Conservation (phyloP, 2,329 filamentous ascomycete species). For the Diaporthe citri region DNA sequence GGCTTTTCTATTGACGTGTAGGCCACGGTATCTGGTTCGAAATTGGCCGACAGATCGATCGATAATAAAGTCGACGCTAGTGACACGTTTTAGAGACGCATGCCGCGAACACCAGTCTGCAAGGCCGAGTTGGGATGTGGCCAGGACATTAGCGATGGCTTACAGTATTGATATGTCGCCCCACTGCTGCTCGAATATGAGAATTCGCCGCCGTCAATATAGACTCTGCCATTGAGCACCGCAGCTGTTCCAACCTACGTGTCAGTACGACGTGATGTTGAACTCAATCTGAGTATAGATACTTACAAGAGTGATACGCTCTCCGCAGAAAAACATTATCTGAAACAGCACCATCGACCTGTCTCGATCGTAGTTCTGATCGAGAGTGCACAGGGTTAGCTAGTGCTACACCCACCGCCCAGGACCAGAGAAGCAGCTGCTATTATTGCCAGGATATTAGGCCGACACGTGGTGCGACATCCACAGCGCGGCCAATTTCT, state of each 20-base stretch:
- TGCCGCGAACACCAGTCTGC: background rate
- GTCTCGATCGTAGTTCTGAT: background rate
- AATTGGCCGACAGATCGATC: conserved; percentile 26
- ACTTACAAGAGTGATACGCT: conserved; percentile 10
- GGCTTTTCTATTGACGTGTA: conserved; percentile 23
- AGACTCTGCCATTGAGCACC: conserved; percentile 7
- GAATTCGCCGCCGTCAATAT: conserved; percentile 14
- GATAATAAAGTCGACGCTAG: background rate
- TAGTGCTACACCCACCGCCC: background rate
- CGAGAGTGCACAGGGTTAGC: background rate
- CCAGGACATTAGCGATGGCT: background rate
- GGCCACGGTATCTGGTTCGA: conserved; percentile 4
- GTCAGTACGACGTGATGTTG: background rate
- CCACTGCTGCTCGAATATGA: background rate
- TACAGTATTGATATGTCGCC: conserved; percentile 4
- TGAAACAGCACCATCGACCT: background rate
- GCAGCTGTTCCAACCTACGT: background rate
- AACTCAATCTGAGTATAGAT: background rate
- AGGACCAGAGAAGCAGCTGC: background rate
- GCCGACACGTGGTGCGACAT: background rate
- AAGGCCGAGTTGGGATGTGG: background rate
- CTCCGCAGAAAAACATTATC: background rate
- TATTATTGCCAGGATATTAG: background rate
- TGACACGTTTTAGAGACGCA: background rate
- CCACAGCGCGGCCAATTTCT: background rate